These are phyloP conservation scores for Talaromyces proteolyticus DNA, from an alignment of 495 filamentous ascomycete species.

Conservation along the genomic window DNA sequence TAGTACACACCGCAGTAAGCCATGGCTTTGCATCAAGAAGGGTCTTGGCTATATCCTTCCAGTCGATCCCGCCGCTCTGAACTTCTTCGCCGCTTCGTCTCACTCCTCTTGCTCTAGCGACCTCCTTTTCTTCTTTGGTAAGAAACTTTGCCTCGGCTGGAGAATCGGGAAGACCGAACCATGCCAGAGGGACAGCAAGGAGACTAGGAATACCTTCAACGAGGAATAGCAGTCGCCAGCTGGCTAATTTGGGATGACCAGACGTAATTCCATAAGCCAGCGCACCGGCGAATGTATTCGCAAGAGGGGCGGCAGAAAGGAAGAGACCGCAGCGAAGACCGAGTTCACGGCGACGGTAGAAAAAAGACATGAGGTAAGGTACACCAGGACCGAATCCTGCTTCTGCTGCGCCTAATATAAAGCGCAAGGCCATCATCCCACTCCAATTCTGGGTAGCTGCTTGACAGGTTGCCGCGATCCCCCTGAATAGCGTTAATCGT, in stretches of 20 bases:
- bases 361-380: conserved; percentile 74
- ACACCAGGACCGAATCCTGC: conserved; percentile 62
- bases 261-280: conserved; percentile 80
- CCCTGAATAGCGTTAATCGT: too few species aligned
- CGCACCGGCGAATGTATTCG: conserved; percentile 77
- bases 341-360: conserved; percentile 74
- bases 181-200: conserved; percentile 58
- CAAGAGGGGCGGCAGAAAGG: conserved; percentile 71
- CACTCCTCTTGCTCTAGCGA: conserved; percentile 58
- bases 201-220: conserved; percentile 76
- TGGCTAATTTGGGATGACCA: conserved; percentile 57
- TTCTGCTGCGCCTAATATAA: conserved; percentile 62
- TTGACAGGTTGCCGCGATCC: conserved; percentile 54
- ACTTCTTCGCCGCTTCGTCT: conserved; percentile 56
- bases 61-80: conserved; percentile 46
- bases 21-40: conserved; percentile 57
- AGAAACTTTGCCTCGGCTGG: conserved; percentile 66
- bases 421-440: conserved; percentile 61
- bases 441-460: conserved; percentile 55
- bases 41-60: conserved; percentile 51
- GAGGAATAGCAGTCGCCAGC: conserved; percentile 78
- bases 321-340: conserved; percentile 74
- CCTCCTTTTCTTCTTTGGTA: conserved; percentile 60
- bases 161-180: conserved; percentile 64
- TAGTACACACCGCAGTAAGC: conserved; percentile 42